These are phyloP conservation scores for Lodderomyces elongisporus DNA, from an alignment of 1,139 yeast species.

Conservation along the genomic window DNA sequence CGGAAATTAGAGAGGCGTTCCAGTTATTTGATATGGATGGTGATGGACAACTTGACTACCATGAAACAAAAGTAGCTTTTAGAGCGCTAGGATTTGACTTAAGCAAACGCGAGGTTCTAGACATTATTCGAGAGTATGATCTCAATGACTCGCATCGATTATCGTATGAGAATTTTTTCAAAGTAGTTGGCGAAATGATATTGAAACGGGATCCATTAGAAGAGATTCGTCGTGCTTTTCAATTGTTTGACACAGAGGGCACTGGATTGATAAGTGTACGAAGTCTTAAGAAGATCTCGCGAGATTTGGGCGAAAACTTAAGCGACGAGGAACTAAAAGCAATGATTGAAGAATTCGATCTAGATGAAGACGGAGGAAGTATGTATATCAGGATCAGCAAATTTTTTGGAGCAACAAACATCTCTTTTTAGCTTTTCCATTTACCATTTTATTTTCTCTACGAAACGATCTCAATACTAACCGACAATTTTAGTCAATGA, in stretches of 20 bases:
- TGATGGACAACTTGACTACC: slow-evolving; percentile 88
- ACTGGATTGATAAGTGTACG: slow-evolving; percentile 83
- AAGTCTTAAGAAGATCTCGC: slow-evolving; percentile 83
- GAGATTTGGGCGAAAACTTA: slow-evolving; percentile 86
- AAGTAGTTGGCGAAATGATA: slow-evolving; percentile 73
- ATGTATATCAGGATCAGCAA: slow-evolving; percentile 19
- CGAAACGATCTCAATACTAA: not conserved
- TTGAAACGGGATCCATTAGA: slow-evolving; percentile 87
- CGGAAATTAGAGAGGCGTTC: slow-evolving; percentile 92
- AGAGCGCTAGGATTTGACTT: slow-evolving; percentile 91
- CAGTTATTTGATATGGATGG: slow-evolving; percentile 87
- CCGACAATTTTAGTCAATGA: slow-evolving; percentile 54
- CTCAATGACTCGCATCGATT: slow-evolving; percentile 69
- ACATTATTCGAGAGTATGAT: slow-evolving; percentile 77
- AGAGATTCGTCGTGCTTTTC: slow-evolving; percentile 87
- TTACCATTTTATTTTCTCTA: not conserved
- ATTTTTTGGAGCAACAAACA: too few species aligned
- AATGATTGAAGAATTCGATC: slow-evolving; percentile 96
- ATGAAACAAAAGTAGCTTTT: slow-evolving; percentile 87
- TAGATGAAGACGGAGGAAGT: slow-evolving; percentile 94
- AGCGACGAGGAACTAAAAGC: slow-evolving; percentile 92
- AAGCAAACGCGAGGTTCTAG: slow-evolving; percentile 72
- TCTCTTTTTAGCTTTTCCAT: too few species aligned
- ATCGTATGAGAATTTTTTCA: slow-evolving; percentile 75
- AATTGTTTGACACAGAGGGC: slow-evolving; percentile 80